phyloP scores from a whole-genome alignment of 2,329 filamentous ascomycete genomes.

The Fusarium multiceps region DNA sequence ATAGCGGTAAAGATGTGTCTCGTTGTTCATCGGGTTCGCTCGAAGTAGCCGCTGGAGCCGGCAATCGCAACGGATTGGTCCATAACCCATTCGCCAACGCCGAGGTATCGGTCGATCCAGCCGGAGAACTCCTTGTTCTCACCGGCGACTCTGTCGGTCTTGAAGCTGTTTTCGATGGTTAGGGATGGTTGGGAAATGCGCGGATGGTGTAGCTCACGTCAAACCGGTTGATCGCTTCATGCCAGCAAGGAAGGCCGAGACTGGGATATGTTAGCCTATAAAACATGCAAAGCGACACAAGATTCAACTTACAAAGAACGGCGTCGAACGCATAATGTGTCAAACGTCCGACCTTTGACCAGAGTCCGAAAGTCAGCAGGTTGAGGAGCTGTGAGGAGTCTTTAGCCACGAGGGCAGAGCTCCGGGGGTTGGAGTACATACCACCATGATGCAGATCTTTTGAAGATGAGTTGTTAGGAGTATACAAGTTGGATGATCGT shows the following conservation, averaged over 20 bases:
- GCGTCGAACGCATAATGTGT: slow-evolving; percentile 97
- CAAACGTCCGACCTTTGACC: slow-evolving; percentile 87
- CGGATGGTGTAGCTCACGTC: slow-evolving; percentile 76
- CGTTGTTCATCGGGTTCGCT: slow-evolving; percentile 76
- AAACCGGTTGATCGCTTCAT: slow-evolving; percentile 97
- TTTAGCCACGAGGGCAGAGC: slow-evolving; percentile 50
- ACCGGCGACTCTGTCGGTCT: slow-evolving; percentile 81
- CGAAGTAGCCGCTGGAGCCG: slow-evolving; percentile 88
- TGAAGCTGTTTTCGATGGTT: slow-evolving; percentile 72
- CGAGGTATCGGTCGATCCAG: slow-evolving; percentile 94
- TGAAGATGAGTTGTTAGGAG: not conserved
- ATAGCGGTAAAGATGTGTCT: slow-evolving; percentile 14
- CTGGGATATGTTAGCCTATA: slow-evolving; percentile 56
- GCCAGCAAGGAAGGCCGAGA: slow-evolving; percentile 95
- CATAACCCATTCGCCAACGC: slow-evolving; percentile 97
- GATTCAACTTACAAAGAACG: slow-evolving; percentile 76
- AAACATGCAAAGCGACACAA: not conserved
- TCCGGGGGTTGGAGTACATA: slow-evolving; percentile 41
- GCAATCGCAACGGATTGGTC: slow-evolving; percentile 95
- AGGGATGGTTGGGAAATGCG: slow-evolving; percentile 29
- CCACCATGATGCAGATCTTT: slow-evolving; percentile 48
- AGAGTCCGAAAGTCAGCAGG: slow-evolving; percentile 75
- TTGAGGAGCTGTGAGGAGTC: slow-evolving; percentile 66
- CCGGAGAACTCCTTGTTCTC: slow-evolving; percentile 85
- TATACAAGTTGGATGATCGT: slow-evolving; percentile 8